Evolutionary conservation across 768 basidiomycete species (phyloP), one percentile per base, ranked within the genome.

Genomic region (Lentinula detonsa): DNA sequence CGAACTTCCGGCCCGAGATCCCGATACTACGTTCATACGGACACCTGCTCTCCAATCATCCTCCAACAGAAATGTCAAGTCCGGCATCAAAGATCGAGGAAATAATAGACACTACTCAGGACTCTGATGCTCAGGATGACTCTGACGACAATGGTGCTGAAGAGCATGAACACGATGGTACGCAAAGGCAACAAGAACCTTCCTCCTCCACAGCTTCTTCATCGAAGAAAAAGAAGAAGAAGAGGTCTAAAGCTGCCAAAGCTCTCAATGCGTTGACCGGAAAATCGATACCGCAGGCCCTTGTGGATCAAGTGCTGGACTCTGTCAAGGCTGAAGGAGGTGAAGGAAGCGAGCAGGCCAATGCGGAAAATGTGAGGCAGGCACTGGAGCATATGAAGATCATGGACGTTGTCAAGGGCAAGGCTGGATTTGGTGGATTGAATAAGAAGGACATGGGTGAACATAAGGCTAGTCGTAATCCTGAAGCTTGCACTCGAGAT

Each of bases 151-250:
- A 63, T 18, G 31, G 16, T 13, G 33, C 21, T 13, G 55, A 43
- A 28, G 55, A 56, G 39, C 42, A 42, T n/a, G 65, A 49, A 16
- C 53, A 60, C 46, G 55, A 57, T 18, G 55, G 56, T 9, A 40
- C 40, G 16, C 48, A 61, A 31, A 35, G 31, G 0, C 49, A 58
- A 45, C 51, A 56, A 37, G 57, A 53, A 13, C 50, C 70, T 23
- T 71, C 71, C 3, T 67, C 73, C 11, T 70, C 73, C 7, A 69
- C 75, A 13, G 68, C 82, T 4, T 80, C 82, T 39, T 78, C 79
- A 11, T 76, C 77, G 63, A 88, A 89, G 75, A 93, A 91, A 78
- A 94, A 91, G 73, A 93, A 94, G 77, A 94, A 93, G 80, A 93
- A 91, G 74, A 90, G 86, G 72, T 86, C 88, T 3, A 93, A 90